Evolutionary conservation across 768 basidiomycete species (phyloP), one percentile per base, ranked within the genome.

Genomic region (Hortiboletus campestris): DNA sequence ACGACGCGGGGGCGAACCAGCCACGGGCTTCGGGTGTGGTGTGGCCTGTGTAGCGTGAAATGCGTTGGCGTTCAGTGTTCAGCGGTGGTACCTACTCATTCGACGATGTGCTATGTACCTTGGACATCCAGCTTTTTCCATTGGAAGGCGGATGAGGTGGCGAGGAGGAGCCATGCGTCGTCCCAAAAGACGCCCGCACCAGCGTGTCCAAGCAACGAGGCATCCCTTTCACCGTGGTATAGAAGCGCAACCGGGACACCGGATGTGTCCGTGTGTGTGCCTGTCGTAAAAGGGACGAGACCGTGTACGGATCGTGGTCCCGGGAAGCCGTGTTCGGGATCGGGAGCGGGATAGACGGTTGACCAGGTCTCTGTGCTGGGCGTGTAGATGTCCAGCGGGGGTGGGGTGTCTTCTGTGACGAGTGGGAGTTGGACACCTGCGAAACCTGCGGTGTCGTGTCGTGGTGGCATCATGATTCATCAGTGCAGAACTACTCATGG

Each of bases 151-250:
- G 22, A 25, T 16, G 54, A 31, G 17, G 51, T 14, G 7, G 62
- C 55, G n/a, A 67, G 46, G 25, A 78, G 62, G 8, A 71, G 51
- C 76, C 75, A 78, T 2, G 66, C 67, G 36, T 78, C 76, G 22
- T 70, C 63, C 67, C 73, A 72, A 63, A 79, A 79, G n/a, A 61
- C 51, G 0, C 75, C 76, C 0, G 74, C 78, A 1, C 74, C 75
- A 0, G 69, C 72, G 47, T 25, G 25, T 25, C 25, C 25, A 5
- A 25, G 25, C 2, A 62, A 57, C 2, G 73, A 73, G 0, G 74
- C 69, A 11, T 66, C 70, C 5, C 67, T 48, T 53, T 78, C 73
- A 2, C 78, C 79, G 31, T 74, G 61, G 44, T 72, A 72, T 17
- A 77, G 58, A 8, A 75, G 49, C 2, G 73, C 75, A 17, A 74